Conservation (phyloP, 805 yeast genomes). For the Candida cerambycidarum region DNA sequence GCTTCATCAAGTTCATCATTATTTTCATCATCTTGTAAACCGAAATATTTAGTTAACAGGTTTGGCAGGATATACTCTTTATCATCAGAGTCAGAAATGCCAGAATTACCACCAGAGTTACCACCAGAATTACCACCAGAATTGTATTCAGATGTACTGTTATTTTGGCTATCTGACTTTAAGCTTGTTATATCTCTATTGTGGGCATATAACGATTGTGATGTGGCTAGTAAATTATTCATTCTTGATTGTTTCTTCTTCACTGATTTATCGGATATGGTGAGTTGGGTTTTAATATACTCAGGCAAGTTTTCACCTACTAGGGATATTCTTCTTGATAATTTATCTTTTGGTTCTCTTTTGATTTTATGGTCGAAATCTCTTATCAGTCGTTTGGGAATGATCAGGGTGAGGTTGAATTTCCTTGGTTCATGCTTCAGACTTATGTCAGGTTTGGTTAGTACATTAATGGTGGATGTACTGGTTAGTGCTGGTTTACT, state of each 20-base stretch:
- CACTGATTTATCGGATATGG: slow-evolving; percentile 2
- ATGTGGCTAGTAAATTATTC: slow-evolving; percentile 33
- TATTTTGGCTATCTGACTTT: slow-evolving; percentile 14
- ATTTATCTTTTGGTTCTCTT: slow-evolving; percentile 5
- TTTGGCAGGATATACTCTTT: slow-evolving; percentile 43
- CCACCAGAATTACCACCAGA: slow-evolving; percentile 10
- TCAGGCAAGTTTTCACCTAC: slow-evolving; percentile 38
- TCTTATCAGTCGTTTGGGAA: slow-evolving; percentile 9
- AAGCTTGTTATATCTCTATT: slow-evolving; percentile 19
- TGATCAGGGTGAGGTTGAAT: slow-evolving; percentile 12
- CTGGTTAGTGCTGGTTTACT: slow-evolving; percentile 31
- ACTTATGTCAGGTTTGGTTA: slow-evolving; percentile 18
- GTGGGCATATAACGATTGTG: slow-evolving; percentile 35
- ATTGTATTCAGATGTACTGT: slow-evolving; percentile 13
- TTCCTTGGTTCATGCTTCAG: slow-evolving; percentile 7
- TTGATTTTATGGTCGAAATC: background rate
- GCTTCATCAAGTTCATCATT: slow-evolving; percentile 19
- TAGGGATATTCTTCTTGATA: slow-evolving; percentile 28
- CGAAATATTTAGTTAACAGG: slow-evolving; percentile 33
- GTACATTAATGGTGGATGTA: slow-evolving; percentile 33
- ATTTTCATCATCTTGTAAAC: slow-evolving; percentile 22
- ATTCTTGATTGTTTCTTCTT: slow-evolving; percentile 23
- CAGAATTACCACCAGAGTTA: background rate
- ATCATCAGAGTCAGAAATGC: slow-evolving; percentile 16
- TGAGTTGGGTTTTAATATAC: slow-evolving; percentile 27